Base-by-base conservation (phyloP, 1,284 basidiomycete species). In the Trichosporon coremiiforme region DNA sequence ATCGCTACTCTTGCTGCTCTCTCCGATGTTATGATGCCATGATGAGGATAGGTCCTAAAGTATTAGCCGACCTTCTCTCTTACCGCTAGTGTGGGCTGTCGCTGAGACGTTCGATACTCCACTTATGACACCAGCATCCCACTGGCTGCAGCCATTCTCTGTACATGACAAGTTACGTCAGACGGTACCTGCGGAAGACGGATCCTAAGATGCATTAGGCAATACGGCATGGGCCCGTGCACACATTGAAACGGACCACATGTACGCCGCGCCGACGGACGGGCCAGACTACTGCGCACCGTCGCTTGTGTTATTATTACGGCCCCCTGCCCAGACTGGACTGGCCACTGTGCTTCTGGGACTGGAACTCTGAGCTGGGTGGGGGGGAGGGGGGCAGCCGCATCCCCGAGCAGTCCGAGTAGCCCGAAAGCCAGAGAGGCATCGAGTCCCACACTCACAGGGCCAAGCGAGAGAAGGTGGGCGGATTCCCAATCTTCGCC, bases 341-440 rank as follows among this genome's bases (percentile, higher is more conserved):
- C 47, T 22, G 47, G 47, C 47, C 47, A 53, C 47, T 20, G 20
- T 7, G 20, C n/a, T 8, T 7, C 2, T 22, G 47, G 47, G 47
- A 53, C 47, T 53, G 20, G 47, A 53, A 53, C 47, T 53, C 47
- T n/a, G 20, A 22, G 47, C 47, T n/a, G n/a, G n/a, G n/a, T n/a
- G n/a, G n/a, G n/a, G n/a, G n/a, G n/a, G n/a, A n/a, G n/a, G n/a
- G n/a, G n/a, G n/a, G n/a, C n/a, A n/a, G n/a, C n/a, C n/a, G n/a
- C n/a, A n/a, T n/a, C n/a, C 47, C 47, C 47, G 20, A 20, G n/a
- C 47, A 53, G 47, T 6, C 47, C 15, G 17, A n/a, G n/a, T n/a
- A n/a, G n/a, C n/a, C n/a, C n/a, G n/a, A 45, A 15, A 45, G 41
- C 41, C 41, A 2, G 41, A 45, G 20, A 8, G 20, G 15, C 3